Percentiles rank a stretch among this genome's conserved stretches.
phyloP scores from a whole-genome alignment of 768 basidiomycete genomes.

The Xanthoconium stramineum region DNA sequence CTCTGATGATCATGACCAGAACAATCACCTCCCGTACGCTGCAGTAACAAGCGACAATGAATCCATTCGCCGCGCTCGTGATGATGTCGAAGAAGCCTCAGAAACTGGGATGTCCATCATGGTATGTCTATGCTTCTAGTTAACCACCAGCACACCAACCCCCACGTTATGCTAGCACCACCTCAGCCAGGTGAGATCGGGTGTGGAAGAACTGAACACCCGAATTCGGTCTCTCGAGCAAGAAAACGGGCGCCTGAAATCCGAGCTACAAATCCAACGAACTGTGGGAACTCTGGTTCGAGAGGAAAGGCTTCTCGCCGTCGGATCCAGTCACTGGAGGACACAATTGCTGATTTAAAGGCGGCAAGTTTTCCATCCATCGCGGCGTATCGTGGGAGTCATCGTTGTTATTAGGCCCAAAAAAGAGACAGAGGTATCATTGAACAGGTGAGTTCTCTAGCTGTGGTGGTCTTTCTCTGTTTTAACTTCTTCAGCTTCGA shows the following conservation, averaged over 20 bases:
- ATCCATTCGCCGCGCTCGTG: neutral
- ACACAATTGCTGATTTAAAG: neutral
- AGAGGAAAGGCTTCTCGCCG: neutral
- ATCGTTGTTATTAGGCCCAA: slow-evolving; percentile 5
- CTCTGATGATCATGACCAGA: too few relatives aligned
- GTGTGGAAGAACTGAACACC: slow-evolving; percentile 9
- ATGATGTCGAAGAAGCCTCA: neutral
- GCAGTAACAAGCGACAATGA: slow-evolving; percentile 1
- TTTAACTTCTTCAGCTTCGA: slow-evolving; percentile 12
- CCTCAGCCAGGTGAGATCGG: slow-evolving; percentile 2
- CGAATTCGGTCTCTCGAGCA: slow-evolving; percentile 8
- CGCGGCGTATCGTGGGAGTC: neutral
- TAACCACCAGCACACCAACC: neutral
- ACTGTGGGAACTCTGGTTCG: neutral
- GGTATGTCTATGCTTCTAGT: slow-evolving; percentile 3
- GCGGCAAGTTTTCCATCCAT: neutral
- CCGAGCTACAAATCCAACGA: slow-evolving; percentile 1
- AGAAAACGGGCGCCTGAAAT: slow-evolving; percentile 5
- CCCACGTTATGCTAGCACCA: slow-evolving; percentile 3
- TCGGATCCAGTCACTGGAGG: slow-evolving; percentile 12
- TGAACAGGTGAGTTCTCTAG: slow-evolving; percentile 7
- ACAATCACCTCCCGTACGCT: neutral
- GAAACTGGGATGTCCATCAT: neutral
- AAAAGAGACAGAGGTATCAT: slow-evolving; percentile 15
- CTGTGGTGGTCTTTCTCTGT: neutral